Evolutionary conservation across 805 yeast species (phyloP), one percentile per base, ranked within the genome.

Genomic region (Candida ponderosae): DNA sequence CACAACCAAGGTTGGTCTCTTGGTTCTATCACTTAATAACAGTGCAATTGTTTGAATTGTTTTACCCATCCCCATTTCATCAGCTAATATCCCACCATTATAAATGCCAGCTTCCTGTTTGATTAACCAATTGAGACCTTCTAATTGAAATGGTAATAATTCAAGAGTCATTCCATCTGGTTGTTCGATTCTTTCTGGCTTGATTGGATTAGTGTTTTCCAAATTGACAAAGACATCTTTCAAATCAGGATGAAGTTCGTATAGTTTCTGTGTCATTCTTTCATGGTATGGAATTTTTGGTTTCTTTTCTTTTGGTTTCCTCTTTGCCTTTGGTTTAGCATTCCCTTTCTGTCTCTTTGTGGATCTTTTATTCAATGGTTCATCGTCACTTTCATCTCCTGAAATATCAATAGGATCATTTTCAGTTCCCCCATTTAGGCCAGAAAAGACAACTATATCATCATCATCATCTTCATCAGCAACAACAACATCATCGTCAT

Each of bases 1-100:
- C 16, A 93, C 83, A 5, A 93, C 97, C 42, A 93, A 63, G 46
- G 80, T 85, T 9, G 97, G 97, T 10, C 75, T 63, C 46, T 77
- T 79, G 0, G 64, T 51, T 35, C 69, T 54, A 56, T 87, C 94
- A 33, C 69, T 59, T 77, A 89, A 76, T 53, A 93, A 74, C 32
- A 93, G 61, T 0, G 94, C 93, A 43, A 93, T 90, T 29, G 96
- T 90, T 61, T 93, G 98, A 35, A 93, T 89, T 1, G 99, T 93
- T 52, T 93, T 93, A 44, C 99, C 99, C 97, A 93, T 90, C 28
- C 99, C 99, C 99, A 93, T 93, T 60, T 93, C 99, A 65, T 93
- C 99, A 5, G 98, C 97, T 33, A 93, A 65, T 9, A 93, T 81
- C 14, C 97, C 98, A 19, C 98, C 98, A 14, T 73, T 68, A 58